Evolutionary conservation across 1,284 basidiomycete genomes (phyloP).

Genomic region (Trichosporon ovoides): DNA sequence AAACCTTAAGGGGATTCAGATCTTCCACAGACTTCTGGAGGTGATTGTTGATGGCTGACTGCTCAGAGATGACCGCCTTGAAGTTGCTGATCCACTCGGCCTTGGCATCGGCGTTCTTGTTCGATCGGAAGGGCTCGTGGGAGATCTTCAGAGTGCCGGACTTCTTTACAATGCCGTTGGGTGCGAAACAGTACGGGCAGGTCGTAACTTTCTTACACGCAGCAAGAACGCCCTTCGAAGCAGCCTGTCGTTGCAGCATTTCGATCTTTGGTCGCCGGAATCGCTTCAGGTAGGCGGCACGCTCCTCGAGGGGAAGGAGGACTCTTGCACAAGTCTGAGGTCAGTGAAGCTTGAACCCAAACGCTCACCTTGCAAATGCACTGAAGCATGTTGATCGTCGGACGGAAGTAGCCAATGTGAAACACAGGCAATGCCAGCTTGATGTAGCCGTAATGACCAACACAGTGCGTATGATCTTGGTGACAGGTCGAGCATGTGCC

Average conservation of each 20-base stretch:
- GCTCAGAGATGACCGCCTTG: conserved; percentile 73
- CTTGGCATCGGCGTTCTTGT: conserved; percentile 86
- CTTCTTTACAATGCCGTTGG: conserved; percentile 96
- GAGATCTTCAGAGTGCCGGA: conserved; percentile 90
- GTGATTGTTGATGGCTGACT: conserved; percentile 79
- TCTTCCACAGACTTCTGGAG: conserved; percentile 90
- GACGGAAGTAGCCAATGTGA: conserved; percentile 97
- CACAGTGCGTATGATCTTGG: conserved; percentile 85
- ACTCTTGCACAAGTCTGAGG: conserved; percentile 85
- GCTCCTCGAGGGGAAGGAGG: conserved; percentile 81
- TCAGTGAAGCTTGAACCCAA: not conserved
- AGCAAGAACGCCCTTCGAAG: conserved; percentile 82
- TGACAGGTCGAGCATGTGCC: conserved; percentile 94
- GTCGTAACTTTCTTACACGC: conserved; percentile 84
- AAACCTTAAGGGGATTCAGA: conserved; percentile 86
- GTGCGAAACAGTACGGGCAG: conserved; percentile 87
- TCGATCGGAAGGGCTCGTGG: conserved; percentile 94
- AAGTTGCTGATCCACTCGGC: conserved; percentile 85
- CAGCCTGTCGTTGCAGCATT: conserved; percentile 80
- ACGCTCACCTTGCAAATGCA: conserved; percentile 81
- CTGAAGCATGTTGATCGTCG: conserved; percentile 87
- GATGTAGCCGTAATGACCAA: conserved; percentile 97
- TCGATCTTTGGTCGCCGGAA: conserved; percentile 89
- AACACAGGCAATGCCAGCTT: conserved; percentile 94
- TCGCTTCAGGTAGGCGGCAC: conserved; percentile 76